Percentiles rank a stretch among this genome's conserved stretches.
phyloP scores from a whole-genome alignment of 208 protist genomes.

The Acanthamoeba rhysodes region DNA sequence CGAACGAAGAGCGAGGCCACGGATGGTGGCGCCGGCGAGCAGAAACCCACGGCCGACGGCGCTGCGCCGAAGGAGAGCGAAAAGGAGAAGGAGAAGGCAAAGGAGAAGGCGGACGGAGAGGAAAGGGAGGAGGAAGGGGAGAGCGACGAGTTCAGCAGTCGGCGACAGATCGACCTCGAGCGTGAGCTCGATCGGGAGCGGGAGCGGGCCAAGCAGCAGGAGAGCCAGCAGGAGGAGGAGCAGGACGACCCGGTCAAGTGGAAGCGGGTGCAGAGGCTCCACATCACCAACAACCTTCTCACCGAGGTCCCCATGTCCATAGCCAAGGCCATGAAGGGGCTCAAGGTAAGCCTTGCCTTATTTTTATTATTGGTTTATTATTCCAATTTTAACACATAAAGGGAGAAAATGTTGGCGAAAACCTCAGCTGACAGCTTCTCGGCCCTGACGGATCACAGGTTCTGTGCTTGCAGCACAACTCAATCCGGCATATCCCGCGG shows the following conservation, averaged over 20 bases:
- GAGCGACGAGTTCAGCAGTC: background rate
- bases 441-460: background rate
- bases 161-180: slow-evolving; percentile 41
- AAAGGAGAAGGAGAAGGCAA: background rate
- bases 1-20: background rate
- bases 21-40: background rate
- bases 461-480: slow-evolving; percentile 44
- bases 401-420: background rate
- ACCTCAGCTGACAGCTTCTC: too few species aligned
- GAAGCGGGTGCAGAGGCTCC: slow-evolving; percentile 21
- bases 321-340: slow-evolving; percentile 55
- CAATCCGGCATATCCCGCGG: background rate
- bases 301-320: slow-evolving; percentile 20
- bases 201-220: slow-evolving; percentile 5
- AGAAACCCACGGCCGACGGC: background rate
- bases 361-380: background rate
- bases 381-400: too few species aligned
- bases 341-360: background rate
- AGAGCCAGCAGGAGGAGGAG: slow-evolving; percentile 4
- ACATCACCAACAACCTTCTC: slow-evolving; percentile 63
- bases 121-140: background rate
- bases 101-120: background rate
- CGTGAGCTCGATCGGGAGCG: slow-evolving; percentile 38
- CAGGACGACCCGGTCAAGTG: slow-evolving; percentile 47
- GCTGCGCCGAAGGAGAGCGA: background rate